Conservation (phyloP, 192 early-diverging fungal genomes). For the Kappamyces sp. region DNA sequence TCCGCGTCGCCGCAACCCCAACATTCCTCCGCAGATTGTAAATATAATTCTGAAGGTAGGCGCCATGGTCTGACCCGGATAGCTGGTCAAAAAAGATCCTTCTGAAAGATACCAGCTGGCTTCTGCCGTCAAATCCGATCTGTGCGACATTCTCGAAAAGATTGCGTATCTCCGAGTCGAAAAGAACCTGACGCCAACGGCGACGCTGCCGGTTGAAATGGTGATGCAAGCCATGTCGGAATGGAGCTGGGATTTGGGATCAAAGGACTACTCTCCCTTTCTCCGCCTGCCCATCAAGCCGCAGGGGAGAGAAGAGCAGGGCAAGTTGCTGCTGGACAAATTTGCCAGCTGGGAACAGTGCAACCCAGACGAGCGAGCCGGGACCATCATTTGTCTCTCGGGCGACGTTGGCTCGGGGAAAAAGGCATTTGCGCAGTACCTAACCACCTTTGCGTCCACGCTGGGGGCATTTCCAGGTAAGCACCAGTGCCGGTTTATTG, state of each 20-base stretch:
- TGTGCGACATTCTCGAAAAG: conserved; percentile 18
- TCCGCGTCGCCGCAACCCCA: conserved; percentile 20
- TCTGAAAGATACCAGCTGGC: conserved; percentile 45
- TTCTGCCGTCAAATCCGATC: conserved; percentile 35
- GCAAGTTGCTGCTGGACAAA: conserved; percentile 1
- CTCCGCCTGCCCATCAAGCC: conserved; percentile 35
- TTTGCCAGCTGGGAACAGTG: not conserved
- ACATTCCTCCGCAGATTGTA: conserved; percentile 33
- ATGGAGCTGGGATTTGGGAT: conserved; percentile 18
- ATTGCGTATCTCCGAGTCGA: not conserved
- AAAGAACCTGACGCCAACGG: not conserved
- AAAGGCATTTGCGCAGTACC: conserved; percentile 2
- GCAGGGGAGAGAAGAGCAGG: conserved; percentile 32
- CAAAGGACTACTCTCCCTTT: conserved; percentile 29
- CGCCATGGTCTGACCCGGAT: not conserved
- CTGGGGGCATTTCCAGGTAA: conserved; percentile 7
- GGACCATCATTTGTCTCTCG: not conserved
- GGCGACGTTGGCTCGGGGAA: conserved; percentile 1
- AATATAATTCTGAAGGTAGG: conserved; percentile 35
- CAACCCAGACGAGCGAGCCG: not conserved
- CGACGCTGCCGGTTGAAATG: conserved; percentile 20
- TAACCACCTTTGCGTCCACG: conserved; percentile 1
- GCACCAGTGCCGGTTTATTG: not conserved
- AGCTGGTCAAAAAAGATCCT: conserved; percentile 37
- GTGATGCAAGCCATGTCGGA: conserved; percentile 19